Evolutionary conservation across 2,329 filamentous ascomycete species (phyloP).

Genomic region (Fusarium clavum): DNA sequence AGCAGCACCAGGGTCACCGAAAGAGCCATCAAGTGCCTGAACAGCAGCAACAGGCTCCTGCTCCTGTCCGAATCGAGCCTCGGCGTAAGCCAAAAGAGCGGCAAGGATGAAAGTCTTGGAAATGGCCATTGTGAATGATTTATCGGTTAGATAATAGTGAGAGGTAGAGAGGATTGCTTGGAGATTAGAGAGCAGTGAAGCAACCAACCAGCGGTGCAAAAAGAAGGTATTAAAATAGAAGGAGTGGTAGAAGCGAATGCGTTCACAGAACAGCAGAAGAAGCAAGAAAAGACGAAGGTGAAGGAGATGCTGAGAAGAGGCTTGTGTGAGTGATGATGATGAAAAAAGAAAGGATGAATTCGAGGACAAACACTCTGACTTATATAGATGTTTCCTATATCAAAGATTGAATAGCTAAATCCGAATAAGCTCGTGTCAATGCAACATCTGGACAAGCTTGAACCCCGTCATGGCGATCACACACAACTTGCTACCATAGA

Average conservation of each 20-base stretch:
- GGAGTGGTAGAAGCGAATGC: slow-evolving; percentile 44
- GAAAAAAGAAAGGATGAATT: slow-evolving; percentile 18
- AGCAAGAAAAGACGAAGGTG: slow-evolving; percentile 25
- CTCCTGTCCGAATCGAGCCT: slow-evolving; percentile 73
- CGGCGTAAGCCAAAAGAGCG: slow-evolving; percentile 53
- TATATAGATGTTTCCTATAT: slow-evolving; percentile 39
- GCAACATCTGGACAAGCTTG: slow-evolving; percentile 9
- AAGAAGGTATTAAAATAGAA: slow-evolving; percentile 32
- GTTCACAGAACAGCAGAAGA: slow-evolving; percentile 48
- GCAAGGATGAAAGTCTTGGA: slow-evolving; percentile 37
- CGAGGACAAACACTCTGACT: slow-evolving; percentile 27
- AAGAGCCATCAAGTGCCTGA: slow-evolving; percentile 57
- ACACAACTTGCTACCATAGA: slow-evolving; percentile 27
- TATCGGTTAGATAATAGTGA: slow-evolving; percentile 4
- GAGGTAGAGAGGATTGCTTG: slow-evolving; percentile 7
- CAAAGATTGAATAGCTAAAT: slow-evolving; percentile 25
- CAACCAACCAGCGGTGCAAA: slow-evolving; percentile 41
- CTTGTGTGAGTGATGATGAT: slow-evolving; percentile 31
- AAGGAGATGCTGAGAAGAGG: slow-evolving; percentile 19
- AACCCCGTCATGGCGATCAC: slow-evolving; percentile 27
- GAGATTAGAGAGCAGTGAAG: slow-evolving; percentile 18
- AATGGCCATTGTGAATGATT: slow-evolving; percentile 15
- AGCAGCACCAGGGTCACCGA: slow-evolving; percentile 69
- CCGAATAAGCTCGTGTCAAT: slow-evolving; percentile 34
- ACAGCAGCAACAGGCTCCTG: slow-evolving; percentile 68